phyloP scores from a whole-genome alignment of 2,329 filamentous ascomycete genomes.

The Colletotrichum theobromicola region DNA sequence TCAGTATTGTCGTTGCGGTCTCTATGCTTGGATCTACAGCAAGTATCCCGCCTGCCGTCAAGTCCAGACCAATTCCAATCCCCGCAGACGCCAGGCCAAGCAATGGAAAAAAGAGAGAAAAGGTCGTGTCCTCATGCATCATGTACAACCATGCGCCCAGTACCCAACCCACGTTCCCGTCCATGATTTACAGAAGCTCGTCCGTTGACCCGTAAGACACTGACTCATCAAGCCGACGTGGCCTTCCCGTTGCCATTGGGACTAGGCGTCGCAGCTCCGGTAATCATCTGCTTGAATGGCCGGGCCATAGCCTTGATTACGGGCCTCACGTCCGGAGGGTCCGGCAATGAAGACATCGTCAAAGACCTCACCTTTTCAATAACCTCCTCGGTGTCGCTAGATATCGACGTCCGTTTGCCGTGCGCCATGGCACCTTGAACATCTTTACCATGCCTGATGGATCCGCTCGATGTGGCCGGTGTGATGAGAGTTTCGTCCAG shows the following conservation, averaged over 20 bases:
- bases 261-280: neutral
- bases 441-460: conserved; percentile 58
- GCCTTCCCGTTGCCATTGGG: neutral
- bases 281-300: conserved; percentile 42
- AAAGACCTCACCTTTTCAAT: conserved; percentile 31
- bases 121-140: neutral
- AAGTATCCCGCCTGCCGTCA: neutral
- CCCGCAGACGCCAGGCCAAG: conserved; percentile 1
- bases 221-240: neutral
- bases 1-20: neutral
- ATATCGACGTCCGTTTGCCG: conserved; percentile 47
- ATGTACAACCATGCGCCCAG: neutral
- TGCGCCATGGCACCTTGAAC: conserved; percentile 48
- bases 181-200: neutral
- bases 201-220: neutral
- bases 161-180: neutral
- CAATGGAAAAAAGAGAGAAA: neutral
- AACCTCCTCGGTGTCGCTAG: conserved; percentile 27
- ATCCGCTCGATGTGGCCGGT: conserved; percentile 57
- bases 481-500: conserved; percentile 74
- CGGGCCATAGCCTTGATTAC: conserved; percentile 45
- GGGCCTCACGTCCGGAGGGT: conserved; percentile 45
- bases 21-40: neutral
- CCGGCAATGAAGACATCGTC: conserved; percentile 30
- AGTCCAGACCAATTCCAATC: neutral